Evolutionary conservation across 2,329 filamentous ascomycete genomes (phyloP).

Genomic region (Ophiostoma triangulosporum): DNA sequence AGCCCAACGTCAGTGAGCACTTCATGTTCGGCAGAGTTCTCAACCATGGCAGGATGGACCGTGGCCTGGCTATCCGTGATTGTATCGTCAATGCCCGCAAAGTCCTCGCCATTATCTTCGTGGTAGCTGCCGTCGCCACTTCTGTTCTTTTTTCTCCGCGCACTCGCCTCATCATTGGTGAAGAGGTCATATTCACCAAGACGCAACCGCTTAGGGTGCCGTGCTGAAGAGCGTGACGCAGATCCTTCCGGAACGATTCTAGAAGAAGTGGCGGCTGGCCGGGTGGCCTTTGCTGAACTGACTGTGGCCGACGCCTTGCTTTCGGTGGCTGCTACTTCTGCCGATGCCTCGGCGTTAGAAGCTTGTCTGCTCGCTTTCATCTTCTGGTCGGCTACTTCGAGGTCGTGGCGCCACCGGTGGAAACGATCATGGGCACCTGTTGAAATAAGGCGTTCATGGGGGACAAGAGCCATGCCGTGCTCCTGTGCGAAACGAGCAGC

Average conservation of each 20-base stretch:
- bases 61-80: not conserved
- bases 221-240: not conserved
- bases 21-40: not conserved
- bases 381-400: slow-evolving; percentile 30
- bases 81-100: not conserved
- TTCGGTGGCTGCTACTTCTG: not conserved
- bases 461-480: slow-evolving; percentile 59
- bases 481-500: slow-evolving; percentile 77
- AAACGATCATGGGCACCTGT: slow-evolving; percentile 67
- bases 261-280: not conserved
- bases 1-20: not conserved
- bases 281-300: too few species aligned
- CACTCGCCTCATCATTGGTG: not conserved
- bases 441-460: slow-evolving; percentile 68
- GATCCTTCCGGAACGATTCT: not conserved
- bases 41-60: not conserved
- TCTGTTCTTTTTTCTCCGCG: not conserved
- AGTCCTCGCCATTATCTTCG: not conserved
- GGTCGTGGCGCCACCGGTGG: slow-evolving; percentile 62
- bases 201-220: slow-evolving; percentile 8
- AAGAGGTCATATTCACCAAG: not conserved
- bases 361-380: not conserved
- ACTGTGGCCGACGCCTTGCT: not conserved
- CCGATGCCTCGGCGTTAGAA: not conserved
- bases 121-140: slow-evolving; percentile 10